Conservation (phyloP, 495 filamentous ascomycete genomes). For the Podospora appendiculata region DNA sequence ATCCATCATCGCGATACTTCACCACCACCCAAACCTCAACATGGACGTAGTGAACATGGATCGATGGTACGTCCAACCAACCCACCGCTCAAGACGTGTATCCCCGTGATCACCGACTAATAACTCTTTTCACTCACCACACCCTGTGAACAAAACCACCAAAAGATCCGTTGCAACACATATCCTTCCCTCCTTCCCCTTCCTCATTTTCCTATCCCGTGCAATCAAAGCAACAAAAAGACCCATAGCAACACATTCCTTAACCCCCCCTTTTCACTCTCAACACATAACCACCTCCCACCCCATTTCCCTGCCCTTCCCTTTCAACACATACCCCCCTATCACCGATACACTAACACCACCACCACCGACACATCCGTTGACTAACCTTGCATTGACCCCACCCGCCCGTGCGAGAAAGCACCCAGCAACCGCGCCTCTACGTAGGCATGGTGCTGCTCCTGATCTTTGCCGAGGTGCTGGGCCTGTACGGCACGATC, state of each 20-base stretch:
- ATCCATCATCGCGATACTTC: background rate
- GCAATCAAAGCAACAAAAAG: no score
- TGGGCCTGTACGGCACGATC: conserved; percentile 55
- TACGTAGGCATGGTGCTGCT: conserved; percentile 95
- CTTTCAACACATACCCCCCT: background rate
- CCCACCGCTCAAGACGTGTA: no score
- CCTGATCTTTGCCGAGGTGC: conserved; percentile 86
- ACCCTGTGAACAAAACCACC: no score
- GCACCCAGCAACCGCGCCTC: conserved; percentile 79
- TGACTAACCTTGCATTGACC: no score
- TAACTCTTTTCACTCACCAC: background rate
- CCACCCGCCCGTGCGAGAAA: conserved; percentile 52
- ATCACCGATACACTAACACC: no score
- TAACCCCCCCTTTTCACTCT: no score
- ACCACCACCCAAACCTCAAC: background rate
- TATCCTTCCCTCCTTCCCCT: no score
- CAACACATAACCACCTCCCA: background rate
- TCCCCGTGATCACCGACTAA: background rate
- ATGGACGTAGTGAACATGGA: conserved; percentile 16
- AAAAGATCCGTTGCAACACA: no score
- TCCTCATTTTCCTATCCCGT: no score
- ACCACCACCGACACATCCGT: background rate
- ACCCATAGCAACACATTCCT: no score
- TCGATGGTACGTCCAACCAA: conserved; percentile 11
- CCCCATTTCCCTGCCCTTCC: background rate